phyloP scores from a whole-genome alignment of 2,329 filamentous ascomycete species.

The Raffaelea deltoideospora region DNA sequence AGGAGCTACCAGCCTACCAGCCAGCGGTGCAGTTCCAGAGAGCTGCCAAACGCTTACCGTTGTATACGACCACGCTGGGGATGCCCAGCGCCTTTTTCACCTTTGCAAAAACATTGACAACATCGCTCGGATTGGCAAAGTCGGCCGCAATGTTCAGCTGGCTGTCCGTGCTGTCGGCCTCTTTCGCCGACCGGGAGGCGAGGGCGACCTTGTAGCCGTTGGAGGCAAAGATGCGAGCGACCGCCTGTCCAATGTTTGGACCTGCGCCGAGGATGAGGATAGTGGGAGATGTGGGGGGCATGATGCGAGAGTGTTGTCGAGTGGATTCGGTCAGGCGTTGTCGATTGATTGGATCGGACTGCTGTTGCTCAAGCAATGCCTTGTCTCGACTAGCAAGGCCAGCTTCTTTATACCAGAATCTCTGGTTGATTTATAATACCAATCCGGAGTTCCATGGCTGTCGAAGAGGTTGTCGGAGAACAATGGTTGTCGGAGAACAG shows the following conservation, averaged over 20 bases:
- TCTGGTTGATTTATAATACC: no score
- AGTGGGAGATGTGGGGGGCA: constrained; percentile 10
- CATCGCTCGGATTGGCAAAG: constrained; percentile 18
- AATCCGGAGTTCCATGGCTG: no score
- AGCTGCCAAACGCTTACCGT: constrained; percentile 13
- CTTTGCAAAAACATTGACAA: constrained; percentile 21
- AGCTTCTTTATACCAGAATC: no score
- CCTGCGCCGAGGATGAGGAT: constrained; percentile 28
- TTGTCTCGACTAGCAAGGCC: no score
- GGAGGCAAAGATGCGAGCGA: constrained; percentile 20
- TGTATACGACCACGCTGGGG: constrained; percentile 30
- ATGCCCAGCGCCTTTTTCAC: constrained; percentile 18
- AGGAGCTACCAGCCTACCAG: no score
- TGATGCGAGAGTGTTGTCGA: constrained; percentile 1
- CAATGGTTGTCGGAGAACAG: no score
- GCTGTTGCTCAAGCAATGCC: no score
- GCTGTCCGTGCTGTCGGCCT: constrained; percentile 13
- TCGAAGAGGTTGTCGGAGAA: no score
- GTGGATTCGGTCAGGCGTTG: no score
- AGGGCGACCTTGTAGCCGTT: constrained; percentile 28
- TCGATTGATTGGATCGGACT: no score
- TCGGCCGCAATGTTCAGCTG: constrained; percentile 20
- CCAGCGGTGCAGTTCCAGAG: no score
- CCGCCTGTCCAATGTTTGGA: constrained; percentile 21
- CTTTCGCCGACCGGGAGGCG: constrained; percentile 17